These are phyloP conservation scores for Debaryomycetaceae sp. DNA, from an alignment of 1,139 yeast species.

Conservation along the genomic window DNA sequence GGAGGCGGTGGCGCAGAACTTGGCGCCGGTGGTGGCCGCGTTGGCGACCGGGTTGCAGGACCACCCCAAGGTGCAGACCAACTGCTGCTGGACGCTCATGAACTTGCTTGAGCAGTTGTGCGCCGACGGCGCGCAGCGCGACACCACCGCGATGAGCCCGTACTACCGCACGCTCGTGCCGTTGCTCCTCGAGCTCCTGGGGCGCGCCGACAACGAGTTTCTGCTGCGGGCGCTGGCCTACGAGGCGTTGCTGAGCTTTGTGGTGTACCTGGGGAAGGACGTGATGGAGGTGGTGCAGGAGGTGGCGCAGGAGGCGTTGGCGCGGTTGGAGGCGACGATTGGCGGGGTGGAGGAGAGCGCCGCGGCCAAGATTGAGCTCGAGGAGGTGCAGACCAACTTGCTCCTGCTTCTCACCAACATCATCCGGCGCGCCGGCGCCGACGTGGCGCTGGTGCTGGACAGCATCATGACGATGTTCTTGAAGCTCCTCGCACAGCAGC, in stretches of 20 bases:
- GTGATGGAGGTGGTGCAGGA: conserved; percentile 65
- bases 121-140: conserved; percentile 48
- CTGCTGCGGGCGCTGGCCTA: conserved; percentile 94
- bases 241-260: conserved; percentile 84
- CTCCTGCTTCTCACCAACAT: conserved; percentile 83
- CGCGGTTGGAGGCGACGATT: conserved; percentile 66
- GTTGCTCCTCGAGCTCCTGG: conserved; percentile 63
- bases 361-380: conserved; percentile 75
- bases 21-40: conserved; percentile 70
- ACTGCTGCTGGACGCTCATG: conserved; percentile 96
- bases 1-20: conserved; percentile 65
- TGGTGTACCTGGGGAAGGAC: conserved; percentile 67
- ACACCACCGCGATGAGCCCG: conserved; percentile 64
- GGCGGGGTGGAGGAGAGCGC: conserved; percentile 31
- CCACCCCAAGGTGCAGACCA: conserved; percentile 88
- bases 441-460: conserved; percentile 69
- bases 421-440: conserved; percentile 74
- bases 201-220: conserved; percentile 73
- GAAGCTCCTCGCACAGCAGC: conserved; percentile 57
- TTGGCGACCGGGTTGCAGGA: conserved; percentile 75
- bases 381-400: conserved; percentile 85
- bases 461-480: conserved; percentile 79
- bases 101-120: conserved; percentile 84
- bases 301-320: conserved; percentile 71
- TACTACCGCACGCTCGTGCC: conserved; percentile 70